These are phyloP conservation scores for Phaffomyces thermotolerans DNA, from an alignment of 805 yeast genomes.

Conservation along the genomic window DNA sequence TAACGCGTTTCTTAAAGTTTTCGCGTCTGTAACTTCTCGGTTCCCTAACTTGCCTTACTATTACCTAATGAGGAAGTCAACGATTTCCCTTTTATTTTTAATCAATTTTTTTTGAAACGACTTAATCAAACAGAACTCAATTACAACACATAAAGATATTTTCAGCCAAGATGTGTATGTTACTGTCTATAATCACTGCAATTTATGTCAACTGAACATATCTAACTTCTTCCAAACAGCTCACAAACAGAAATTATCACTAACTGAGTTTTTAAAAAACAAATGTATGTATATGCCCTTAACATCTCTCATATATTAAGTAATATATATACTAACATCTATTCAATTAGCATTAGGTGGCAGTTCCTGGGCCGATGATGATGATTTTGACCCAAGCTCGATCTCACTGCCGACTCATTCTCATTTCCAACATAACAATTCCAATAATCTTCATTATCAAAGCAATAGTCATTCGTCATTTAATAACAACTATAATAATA, in stretches of 20 bases:
- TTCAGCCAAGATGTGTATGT: background rate
- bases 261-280: constrained; percentile 21
- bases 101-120: background rate
- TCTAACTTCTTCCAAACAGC: background rate
- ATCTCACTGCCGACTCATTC: constrained; percentile 39
- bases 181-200: no score
- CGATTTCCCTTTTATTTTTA: background rate
- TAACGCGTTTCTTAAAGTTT: background rate
- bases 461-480: constrained; percentile 5
- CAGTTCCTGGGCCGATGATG: constrained; percentile 66
- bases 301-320: background rate
- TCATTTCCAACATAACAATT: constrained; percentile 2
- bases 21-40: no score
- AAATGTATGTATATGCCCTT: constrained; percentile 15
- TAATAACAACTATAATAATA: background rate
- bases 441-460: constrained; percentile 1
- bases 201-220: no score
- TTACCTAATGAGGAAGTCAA: constrained; percentile 9
- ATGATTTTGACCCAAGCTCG: constrained; percentile 56
- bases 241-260: constrained; percentile 20
- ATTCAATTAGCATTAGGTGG: constrained; percentile 25
- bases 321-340: background rate
- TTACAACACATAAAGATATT: background rate
- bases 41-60: background rate
- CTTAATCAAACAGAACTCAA: background rate